phyloP scores from a whole-genome alignment of 768 basidiomycete genomes.

The Phanerodontia chrysosporium region DNA sequence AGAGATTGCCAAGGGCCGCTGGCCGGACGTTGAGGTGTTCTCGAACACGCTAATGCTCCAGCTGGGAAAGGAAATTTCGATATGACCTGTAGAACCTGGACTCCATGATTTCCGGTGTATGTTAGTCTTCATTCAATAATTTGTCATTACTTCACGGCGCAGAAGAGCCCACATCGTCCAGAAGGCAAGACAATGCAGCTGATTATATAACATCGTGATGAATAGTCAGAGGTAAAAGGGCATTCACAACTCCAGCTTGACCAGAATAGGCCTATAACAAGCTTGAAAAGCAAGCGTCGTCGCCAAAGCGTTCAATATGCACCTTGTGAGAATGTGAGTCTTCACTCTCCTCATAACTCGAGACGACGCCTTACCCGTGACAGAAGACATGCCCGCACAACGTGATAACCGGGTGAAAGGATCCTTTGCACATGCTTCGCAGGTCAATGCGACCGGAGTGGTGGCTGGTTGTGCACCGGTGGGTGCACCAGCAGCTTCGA shows the following conservation, averaged over 20 bases:
- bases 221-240: too few species aligned
- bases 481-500: too few species aligned
- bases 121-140: too few species aligned
- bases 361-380: neutral
- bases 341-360: neutral
- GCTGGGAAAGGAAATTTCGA: constrained; percentile 12
- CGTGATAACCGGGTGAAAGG: neutral
- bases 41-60: constrained; percentile 21
- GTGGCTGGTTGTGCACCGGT: too few species aligned
- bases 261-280: neutral
- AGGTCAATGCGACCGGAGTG: neutral
- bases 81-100: neutral
- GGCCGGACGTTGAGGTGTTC: constrained; percentile 36
- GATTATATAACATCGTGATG: too few species aligned
- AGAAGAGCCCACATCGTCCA: too few species aligned
- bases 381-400: neutral
- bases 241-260: neutral
- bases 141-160: too few species aligned
- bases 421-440: neutral
- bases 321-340: neutral
- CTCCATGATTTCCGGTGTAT: neutral
- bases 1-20: constrained; percentile 45
- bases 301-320: neutral
- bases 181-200: too few species aligned
- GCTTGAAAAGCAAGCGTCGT: neutral